phyloP scores from a whole-genome alignment of 495 filamentous ascomycete genomes.

The Aspergillus panamensis region DNA sequence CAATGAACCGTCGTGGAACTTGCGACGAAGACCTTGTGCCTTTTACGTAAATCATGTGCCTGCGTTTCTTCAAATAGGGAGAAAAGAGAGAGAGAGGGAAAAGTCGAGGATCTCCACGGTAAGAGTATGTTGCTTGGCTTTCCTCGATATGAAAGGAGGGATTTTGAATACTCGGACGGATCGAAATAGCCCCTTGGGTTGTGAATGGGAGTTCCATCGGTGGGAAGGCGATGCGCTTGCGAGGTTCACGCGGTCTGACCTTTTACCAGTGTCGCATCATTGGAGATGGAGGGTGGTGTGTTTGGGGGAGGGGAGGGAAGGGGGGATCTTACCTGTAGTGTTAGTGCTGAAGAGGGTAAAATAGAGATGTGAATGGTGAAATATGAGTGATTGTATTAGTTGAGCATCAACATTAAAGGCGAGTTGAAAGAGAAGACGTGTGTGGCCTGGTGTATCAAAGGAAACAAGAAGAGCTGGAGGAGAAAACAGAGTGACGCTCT shows the following conservation, averaged over 20 bases:
- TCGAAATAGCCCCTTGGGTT: background rate
- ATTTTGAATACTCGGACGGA: slow-evolving; percentile 11
- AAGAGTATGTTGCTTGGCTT: background rate
- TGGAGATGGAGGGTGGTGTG: slow-evolving; percentile 29
- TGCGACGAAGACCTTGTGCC: slow-evolving; percentile 25
- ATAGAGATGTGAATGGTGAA: background rate
- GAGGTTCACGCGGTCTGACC: slow-evolving; percentile 49
- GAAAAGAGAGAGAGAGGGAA: slow-evolving; percentile 5
- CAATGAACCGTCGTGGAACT: slow-evolving; percentile 16
- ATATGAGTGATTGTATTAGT: background rate
- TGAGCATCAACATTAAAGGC: background rate
- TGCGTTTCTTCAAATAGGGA: slow-evolving; percentile 19
- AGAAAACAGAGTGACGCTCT: background rate
- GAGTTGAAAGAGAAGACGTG: too few relatives aligned
- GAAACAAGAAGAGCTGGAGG: background rate
- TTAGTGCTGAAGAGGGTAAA: background rate
- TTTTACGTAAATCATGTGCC: slow-evolving; percentile 26
- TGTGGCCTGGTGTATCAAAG: too few relatives aligned
- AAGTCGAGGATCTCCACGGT: slow-evolving; percentile 7
- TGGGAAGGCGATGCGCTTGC: slow-evolving; percentile 14
- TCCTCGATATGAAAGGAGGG: slow-evolving; percentile 9
- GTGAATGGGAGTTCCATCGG: slow-evolving; percentile 28
- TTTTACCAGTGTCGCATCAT: slow-evolving; percentile 65
- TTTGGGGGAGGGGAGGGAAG: background rate
- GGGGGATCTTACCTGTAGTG: slow-evolving; percentile 7